These are phyloP conservation scores for Erysimum cheiri DNA, from an alignment of 441 rosid genomes.

Conservation along the genomic window DNA sequence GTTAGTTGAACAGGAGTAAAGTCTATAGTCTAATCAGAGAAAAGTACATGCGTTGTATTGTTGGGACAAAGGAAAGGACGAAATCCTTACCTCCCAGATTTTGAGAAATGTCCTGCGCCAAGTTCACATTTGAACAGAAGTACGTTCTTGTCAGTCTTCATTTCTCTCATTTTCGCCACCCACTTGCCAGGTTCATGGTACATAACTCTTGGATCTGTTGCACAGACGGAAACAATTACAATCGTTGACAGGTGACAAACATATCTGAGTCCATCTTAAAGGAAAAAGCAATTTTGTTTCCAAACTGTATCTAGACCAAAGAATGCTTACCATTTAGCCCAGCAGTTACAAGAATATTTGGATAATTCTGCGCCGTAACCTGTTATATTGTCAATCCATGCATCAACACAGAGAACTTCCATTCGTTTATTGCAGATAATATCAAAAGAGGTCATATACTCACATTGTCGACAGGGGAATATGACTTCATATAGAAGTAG, in stretches of 20 bases:
- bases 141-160: slow-evolving; percentile 73
- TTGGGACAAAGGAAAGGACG: neutral
- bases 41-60: neutral
- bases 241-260: slow-evolving; percentile 1
- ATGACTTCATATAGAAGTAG: slow-evolving; percentile 89
- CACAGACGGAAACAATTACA: neutral
- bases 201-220: slow-evolving; percentile 85
- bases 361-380: slow-evolving; percentile 81
- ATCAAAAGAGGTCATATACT: slow-evolving; percentile 33
- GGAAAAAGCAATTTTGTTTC: neutral
- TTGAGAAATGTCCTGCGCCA: slow-evolving; percentile 95
- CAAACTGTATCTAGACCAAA: neutral
- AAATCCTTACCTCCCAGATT: slow-evolving; percentile 80
- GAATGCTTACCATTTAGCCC: slow-evolving; percentile 75
- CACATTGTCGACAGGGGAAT: slow-evolving; percentile 95
- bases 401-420: slow-evolving; percentile 11
- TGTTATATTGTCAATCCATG: slow-evolving; percentile 41
- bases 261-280: neutral
- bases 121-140: slow-evolving; percentile 87
- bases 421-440: slow-evolving; percentile 22
- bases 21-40: neutral
- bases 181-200: slow-evolving; percentile 90
- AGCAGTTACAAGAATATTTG: slow-evolving; percentile 78
- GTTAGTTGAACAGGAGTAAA: neutral
- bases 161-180: slow-evolving; percentile 87